A percentile compares a stretch with the other conserved stretches of the same genome.
These are phyloP conservation scores for Chalara sp. DNA, from an alignment of 2,329 filamentous ascomycete genomes.

Conservation along the genomic window DNA sequence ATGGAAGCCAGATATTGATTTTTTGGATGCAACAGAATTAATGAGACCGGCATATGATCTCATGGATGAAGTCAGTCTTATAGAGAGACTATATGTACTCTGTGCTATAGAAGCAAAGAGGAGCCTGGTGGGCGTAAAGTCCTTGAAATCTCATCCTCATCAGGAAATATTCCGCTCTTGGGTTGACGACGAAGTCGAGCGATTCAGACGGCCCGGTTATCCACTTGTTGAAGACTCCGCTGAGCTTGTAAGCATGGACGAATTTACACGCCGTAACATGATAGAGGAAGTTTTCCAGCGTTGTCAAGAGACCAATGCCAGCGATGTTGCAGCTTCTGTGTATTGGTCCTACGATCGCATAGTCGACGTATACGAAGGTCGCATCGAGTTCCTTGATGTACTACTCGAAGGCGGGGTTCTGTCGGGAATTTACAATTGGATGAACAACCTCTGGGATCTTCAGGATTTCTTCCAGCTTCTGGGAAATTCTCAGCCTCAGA, in stretches of 20 bases:
- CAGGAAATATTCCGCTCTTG: neutral
- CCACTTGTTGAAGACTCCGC: neutral
- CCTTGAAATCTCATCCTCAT: neutral
- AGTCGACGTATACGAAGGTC: neutral
- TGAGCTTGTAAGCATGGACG: neutral
- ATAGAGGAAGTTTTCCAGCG: neutral
- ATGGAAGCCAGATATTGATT: conserved; percentile 2
- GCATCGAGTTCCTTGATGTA: neutral
- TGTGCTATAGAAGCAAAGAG: neutral
- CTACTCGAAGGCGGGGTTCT: conserved; percentile 2
- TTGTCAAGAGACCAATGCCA: neutral
- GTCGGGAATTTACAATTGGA: conserved; percentile 5
- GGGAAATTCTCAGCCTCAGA: conserved; percentile 12
- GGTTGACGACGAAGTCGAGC: neutral
- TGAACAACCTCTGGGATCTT: neutral
- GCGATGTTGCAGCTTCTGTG: neutral
- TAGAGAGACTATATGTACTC: neutral
- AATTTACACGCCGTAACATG: neutral
- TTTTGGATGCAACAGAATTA: neutral
- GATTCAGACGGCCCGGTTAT: neutral
- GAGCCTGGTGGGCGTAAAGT: neutral
- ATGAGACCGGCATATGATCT: neutral
- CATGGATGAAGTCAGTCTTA: neutral
- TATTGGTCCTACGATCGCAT: neutral
- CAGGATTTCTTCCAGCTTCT: conserved; percentile 5